Evolutionary conservation across 495 filamentous ascomycete genomes (phyloP).

Genomic region (Paragyromitra xinjiangensis): DNA sequence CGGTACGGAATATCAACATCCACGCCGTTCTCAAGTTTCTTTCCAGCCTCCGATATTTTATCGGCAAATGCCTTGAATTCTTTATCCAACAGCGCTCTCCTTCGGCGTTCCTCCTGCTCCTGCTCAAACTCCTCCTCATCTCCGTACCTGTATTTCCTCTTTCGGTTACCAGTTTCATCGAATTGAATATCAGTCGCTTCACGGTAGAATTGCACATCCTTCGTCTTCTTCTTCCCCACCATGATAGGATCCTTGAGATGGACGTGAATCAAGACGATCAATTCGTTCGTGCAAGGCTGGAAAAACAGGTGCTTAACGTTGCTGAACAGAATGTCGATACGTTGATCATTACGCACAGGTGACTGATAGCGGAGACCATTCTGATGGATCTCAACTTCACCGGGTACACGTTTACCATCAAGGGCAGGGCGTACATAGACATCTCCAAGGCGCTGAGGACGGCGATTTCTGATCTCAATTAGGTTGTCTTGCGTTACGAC

Average conservation of each 20-base stretch:
- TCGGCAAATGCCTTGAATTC: conserved; percentile 97
- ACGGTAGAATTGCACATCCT: conserved; percentile 97
- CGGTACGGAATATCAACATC: conserved; percentile 96
- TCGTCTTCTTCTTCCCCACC: conserved; percentile 98
- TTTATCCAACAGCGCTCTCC: conserved; percentile 88
- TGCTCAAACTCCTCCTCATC: conserved; percentile 99
- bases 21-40: conserved; percentile 74
- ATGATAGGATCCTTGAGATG: conserved; percentile 98
- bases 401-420: conserved; percentile 94
- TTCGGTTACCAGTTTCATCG: conserved; percentile 97
- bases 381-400: conserved; percentile 95
- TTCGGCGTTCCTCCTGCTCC: conserved; percentile 94
- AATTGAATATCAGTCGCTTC: conserved; percentile 99
- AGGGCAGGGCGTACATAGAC: conserved; percentile 92
- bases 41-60: conserved; percentile 92
- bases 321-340: conserved; percentile 94
- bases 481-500: conserved; percentile 99
- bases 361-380: conserved; percentile 98
- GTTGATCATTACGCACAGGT: conserved; percentile 78
- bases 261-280: conserved; percentile 97
- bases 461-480: conserved; percentile 87
- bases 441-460: conserved; percentile 84
- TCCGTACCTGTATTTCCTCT: conserved; percentile 96
- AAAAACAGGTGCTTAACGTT: conserved; percentile 99
- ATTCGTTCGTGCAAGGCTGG: conserved; percentile 92